A percentile compares a stretch with the other conserved stretches of the same genome.
These are phyloP conservation scores for Luvunga scandens DNA, from an alignment of 345 rosid species.

Conservation along the genomic window DNA sequence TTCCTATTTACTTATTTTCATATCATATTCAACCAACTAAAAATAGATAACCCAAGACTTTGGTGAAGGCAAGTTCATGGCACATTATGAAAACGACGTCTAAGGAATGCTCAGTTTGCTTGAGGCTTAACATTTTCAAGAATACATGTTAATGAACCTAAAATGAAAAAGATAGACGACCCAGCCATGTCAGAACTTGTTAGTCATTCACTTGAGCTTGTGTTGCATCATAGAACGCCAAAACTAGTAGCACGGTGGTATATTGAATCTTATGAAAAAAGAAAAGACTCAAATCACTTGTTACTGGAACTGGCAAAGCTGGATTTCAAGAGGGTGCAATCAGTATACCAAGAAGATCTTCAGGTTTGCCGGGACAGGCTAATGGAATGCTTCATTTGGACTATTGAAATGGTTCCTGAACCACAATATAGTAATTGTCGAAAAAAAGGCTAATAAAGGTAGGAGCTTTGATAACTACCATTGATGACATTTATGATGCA, in stretches of 20 bases:
- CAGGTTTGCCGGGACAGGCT: conserved; percentile 47
- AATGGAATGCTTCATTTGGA: conserved; percentile 50
- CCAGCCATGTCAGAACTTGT: conserved; percentile 16
- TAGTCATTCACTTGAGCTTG: conserved; percentile 35
- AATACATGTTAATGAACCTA: conserved; percentile 13
- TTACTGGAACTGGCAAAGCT: conserved; percentile 42
- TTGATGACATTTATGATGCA: conserved; percentile 47
- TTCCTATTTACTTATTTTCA: too few relatives aligned
- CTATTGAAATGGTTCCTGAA: conserved; percentile 27
- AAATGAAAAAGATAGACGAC: background rate
- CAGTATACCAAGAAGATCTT: conserved; percentile 31
- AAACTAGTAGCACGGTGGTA: conserved; percentile 37
- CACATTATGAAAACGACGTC: conserved; percentile 2
- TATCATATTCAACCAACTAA: too few relatives aligned
- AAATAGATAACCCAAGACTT: background rate
- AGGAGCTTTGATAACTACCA: conserved; percentile 24
- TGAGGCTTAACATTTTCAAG: conserved; percentile 16
- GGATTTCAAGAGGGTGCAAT: conserved; percentile 42
- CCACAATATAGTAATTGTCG: conserved; percentile 23
- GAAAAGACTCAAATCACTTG: background rate
- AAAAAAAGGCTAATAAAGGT: conserved; percentile 29
- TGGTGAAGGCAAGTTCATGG: conserved; percentile 25
- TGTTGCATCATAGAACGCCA: conserved; percentile 26
- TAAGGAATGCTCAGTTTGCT: conserved; percentile 33
- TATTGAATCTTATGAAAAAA: conserved; percentile 25